Conservation (phyloP, 1,139 yeast genomes). For the Chernovozyma sophiae-reginae region DNA sequence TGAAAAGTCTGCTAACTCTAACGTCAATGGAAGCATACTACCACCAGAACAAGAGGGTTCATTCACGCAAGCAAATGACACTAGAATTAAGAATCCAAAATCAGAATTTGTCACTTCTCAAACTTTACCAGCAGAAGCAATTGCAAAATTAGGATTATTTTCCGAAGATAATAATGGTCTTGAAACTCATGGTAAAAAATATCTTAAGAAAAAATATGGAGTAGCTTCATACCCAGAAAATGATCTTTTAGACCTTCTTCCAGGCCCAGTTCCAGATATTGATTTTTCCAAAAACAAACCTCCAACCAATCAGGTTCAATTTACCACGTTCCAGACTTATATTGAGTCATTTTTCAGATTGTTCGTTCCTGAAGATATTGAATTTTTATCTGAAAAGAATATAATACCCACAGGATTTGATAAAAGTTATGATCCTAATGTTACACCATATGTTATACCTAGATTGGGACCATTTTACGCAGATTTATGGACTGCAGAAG, state of each 20-base stretch:
- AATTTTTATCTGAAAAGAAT: constrained; percentile 60
- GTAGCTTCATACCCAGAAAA: constrained; percentile 85
- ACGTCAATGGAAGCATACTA: constrained; percentile 4
- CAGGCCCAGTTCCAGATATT: constrained; percentile 83
- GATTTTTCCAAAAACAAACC: constrained; percentile 80
- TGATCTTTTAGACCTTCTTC: constrained; percentile 70
- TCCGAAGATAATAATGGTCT: constrained; percentile 54
- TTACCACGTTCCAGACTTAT: constrained; percentile 79
- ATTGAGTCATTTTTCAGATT: constrained; percentile 82
- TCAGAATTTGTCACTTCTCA: constrained; percentile 75
- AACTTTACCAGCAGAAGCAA: constrained; percentile 65
- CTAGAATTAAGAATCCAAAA: constrained; percentile 66
- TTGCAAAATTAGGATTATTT: constrained; percentile 60
- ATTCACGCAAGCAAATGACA: constrained; percentile 50
- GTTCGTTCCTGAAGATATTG: constrained; percentile 75
- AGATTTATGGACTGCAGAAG: constrained; percentile 86
- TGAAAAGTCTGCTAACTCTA: constrained; percentile 15
- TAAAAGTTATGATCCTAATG: constrained; percentile 57
- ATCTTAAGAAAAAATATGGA: constrained; percentile 70
- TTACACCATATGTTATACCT: constrained; percentile 73
- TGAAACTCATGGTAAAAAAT: constrained; percentile 65
- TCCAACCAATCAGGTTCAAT: constrained; percentile 90
- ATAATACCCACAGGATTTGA: constrained; percentile 53
- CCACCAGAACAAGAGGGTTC: constrained; percentile 49
- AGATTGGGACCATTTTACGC: constrained; percentile 79